Base-by-base conservation (phyloP, 1,284 basidiomycete species). In the Anthracocystis walkeri region DNA sequence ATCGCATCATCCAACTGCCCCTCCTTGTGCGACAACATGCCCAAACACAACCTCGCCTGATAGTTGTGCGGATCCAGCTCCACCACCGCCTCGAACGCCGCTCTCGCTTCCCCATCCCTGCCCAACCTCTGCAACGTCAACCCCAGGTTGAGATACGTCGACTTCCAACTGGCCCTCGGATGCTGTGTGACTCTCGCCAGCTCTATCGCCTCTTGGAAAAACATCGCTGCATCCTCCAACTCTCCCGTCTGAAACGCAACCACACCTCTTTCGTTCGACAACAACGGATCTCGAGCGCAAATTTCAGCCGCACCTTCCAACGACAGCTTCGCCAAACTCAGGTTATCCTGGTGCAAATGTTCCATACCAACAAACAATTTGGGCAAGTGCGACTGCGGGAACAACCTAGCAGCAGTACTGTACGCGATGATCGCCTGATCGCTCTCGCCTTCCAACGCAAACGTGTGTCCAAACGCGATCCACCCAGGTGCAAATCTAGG, bases 381-480 rank as follows among this genome's bases (percentile, higher is more conserved):
- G 1, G 97, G 95, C 7, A 99, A 88, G 86, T 98, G 95, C 1
- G 94, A 94, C 16, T 93, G 94, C 58, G 92, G 92, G 83, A 98
- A 98, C 87, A 97, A 91, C 33, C 95, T 88, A 2, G 94, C 92
- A 54, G 94, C 95, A 0, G 97, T 99, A 14, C 95, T 96, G 86
- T 99, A 99, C 1, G 97, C 95, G 0, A 94, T 97, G 49, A 99
- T 93, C 1, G 97, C 97, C 82, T 97, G 95, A 80, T 99, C 97
- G 44, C 76, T 87, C 96, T 99, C 97, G 18, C 96, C 95, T 85
- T 99, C 96, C 70, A 94, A 88, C 1, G 96, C 93, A 87, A 97
- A 98, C 0, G 94, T 94, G 87, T 99, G 97, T 2, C 92, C 97
- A 85, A 98, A 99, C 1, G 95, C 93, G 65, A 98, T 91, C 97